Evolutionary conservation across 2,329 filamentous ascomycete species (phyloP), one percentile per base, ranked within the genome.

Genomic region (Cordyceps militaris): DNA sequence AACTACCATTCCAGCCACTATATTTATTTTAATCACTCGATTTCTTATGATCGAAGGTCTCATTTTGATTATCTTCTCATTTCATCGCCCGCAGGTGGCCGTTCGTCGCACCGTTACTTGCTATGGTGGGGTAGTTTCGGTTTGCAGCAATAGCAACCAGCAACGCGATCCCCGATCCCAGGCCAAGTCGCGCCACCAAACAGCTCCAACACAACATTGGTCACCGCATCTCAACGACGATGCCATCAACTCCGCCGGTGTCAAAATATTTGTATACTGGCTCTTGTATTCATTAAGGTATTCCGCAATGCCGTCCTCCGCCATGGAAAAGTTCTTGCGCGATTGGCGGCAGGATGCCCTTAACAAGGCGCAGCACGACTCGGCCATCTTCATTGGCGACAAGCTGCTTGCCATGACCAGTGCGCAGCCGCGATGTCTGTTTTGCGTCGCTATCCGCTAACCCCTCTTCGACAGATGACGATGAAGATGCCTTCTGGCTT

Each of bases 321-420:
- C 28, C 53, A 97, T 99, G 94, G 91, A 97, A 79, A 86, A 85
- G 67, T 97, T 93, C 74, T 81, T 99, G 69, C 87, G 92, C 70
- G 88, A 89, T 68, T 99, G 94, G 94, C 84, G 92, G 69, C 90
- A 96, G 74, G 91, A 97, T 77, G 92, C 93, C 69, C 79, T 96
- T 68, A 93, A 96, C 75, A 94, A 95, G 73, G 91, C 94, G 63
- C 94, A 99, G 71, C 92, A 97, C 72, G 93, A 97, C 63, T 90
- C 93, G 34, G 94, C 94, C 68, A 93, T 97, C 66, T 97, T 96
- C 71, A 91, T 97, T 63, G 94, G 91, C 62, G 94, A 99, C 80
- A 99, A 99, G 77, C 80, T 99, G 65, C 81, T 97, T 59, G 94
- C 94, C 59, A 79, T 99, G 68, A 97, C 93, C 38, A 90, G 93